Base-by-base conservation (phyloP, 2,329 filamentous ascomycete genomes). In the Pyrenophora seminiperda region DNA sequence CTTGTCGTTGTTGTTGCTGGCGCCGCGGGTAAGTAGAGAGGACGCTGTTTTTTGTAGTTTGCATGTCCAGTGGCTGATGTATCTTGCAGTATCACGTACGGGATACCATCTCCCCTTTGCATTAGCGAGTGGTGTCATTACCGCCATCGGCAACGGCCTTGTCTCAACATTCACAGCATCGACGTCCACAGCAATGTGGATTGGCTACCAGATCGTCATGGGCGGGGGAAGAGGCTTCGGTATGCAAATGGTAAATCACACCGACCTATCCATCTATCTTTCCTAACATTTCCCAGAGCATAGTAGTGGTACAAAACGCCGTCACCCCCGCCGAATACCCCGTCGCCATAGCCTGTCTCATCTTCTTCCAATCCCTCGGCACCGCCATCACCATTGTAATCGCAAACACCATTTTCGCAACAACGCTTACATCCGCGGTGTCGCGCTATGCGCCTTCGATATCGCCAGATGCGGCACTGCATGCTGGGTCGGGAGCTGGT, bases 121-220 rank as follows among this genome's bases (percentile, higher is more conserved):
- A 2, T 19, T 75, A 1, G 50, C 56, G 1, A 63, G 72, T 3
- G 59, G 58, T 13, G 53, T 59, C 1, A 33, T 76, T 9, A 67
- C 71, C 47, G 58, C 74, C 2, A 68, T 77, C 27, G 75, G 74
- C 11, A 67, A 70, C 6, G 76, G 75, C 3, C 66, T 79, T 1
- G 50, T 78, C 3, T 68, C 73, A 1, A 77, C 73, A 5, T 72
- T 76, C 40, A 63, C 61, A 2, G 59, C 65, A 20, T 49, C 65
- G 18, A 74, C 71, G 2, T 60, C 52, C 14, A 57, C 59, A 5
- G 59, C 54, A 2, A 56, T 63, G 29, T 71, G 69, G 66, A 57
- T 70, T 31, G 62, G 64, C 2, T 69, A 62, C 11, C 61, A 70
- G 36, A 61, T 69, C 15, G 3, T 71, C 2, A 13, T 64, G 3